phyloP scores from a whole-genome alignment of 805 yeast genomes.

The Candida caryicola region DNA sequence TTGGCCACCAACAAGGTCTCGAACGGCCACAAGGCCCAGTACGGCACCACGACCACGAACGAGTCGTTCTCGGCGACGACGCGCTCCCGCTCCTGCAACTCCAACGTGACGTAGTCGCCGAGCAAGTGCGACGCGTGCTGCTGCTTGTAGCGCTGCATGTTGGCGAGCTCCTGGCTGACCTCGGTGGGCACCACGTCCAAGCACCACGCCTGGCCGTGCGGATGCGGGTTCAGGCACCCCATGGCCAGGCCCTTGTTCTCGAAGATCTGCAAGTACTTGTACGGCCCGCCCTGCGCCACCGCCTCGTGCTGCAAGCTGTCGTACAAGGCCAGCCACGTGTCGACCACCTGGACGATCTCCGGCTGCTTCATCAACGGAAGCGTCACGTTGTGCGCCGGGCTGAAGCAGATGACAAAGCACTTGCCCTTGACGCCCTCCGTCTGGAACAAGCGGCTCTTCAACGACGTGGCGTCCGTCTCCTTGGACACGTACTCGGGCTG shows the following conservation, averaged over 20 bases:
- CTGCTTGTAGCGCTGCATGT: conserved; percentile 46
- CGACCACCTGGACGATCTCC: conserved; percentile 49
- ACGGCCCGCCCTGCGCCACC: conserved; percentile 41
- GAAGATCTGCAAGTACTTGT: conserved; percentile 64
- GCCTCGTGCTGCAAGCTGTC: conserved; percentile 37
- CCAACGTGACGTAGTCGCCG: conserved; percentile 60
- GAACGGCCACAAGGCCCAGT: conserved; percentile 84
- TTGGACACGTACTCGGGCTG: conserved; percentile 45
- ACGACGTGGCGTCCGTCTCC: conserved; percentile 13
- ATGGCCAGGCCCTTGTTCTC: conserved; percentile 77
- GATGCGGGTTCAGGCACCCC: conserved; percentile 84
- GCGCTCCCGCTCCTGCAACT: conserved; percentile 49
- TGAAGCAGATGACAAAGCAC: conserved; percentile 70
- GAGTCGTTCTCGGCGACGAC: conserved; percentile 58
- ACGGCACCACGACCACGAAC: conserved; percentile 69
- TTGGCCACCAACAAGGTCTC: conserved; percentile 66
- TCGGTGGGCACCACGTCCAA: conserved; percentile 63
- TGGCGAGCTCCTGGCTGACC: conserved; percentile 54
- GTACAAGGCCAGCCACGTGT: conserved; percentile 60
- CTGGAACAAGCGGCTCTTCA: conserved; percentile 46
- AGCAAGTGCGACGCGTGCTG: conserved; percentile 48
- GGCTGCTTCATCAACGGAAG: conserved; percentile 54
- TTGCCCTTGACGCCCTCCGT: conserved; percentile 63
- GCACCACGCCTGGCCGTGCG: conserved; percentile 84
- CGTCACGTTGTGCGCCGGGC: conserved; percentile 66